A percentile compares a stretch with the other conserved stretches of the same genome.
Conservation (phyloP, 2,329 filamentous ascomycete species). For the Paraconiothyrium sp. region DNA sequence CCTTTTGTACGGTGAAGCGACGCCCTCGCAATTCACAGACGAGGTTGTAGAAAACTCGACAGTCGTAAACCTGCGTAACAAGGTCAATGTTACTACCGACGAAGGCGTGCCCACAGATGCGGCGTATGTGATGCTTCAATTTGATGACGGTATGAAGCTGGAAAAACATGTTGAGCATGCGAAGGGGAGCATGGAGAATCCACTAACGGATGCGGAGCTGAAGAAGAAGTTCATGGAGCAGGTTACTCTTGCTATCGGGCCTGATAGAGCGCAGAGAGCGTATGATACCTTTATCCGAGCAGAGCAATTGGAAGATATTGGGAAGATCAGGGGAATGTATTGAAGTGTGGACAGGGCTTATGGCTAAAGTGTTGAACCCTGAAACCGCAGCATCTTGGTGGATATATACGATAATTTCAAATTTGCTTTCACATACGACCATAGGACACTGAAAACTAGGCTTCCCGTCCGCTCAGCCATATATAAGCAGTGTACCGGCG, state of each 20-base stretch:
- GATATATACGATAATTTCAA: background rate
- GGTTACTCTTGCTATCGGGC: conserved; percentile 54
- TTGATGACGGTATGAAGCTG: conserved; percentile 50
- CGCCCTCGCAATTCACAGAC: conserved; percentile 62
- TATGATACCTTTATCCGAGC: conserved; percentile 23
- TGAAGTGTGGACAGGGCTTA: background rate
- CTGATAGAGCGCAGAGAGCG: conserved; percentile 45
- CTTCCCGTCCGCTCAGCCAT: conserved; percentile 1
- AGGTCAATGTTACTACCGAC: conserved; percentile 56
- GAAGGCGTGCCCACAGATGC: conserved; percentile 55
- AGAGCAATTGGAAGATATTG: conserved; percentile 22
- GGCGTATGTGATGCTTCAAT: conserved; percentile 49
- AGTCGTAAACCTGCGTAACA: conserved; percentile 57
- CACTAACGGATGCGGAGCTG: conserved; percentile 58
- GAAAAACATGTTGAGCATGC: conserved; percentile 61
- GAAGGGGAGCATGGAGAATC: conserved; percentile 60
- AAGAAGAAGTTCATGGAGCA: conserved; percentile 62
- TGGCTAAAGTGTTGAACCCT: too few relatives aligned
- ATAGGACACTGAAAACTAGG: conserved; percentile 1
- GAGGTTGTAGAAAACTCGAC: conserved; percentile 54
- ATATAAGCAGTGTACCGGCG: conserved; percentile 1
- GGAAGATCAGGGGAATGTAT: conserved; percentile 20
- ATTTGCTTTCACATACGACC: background rate
- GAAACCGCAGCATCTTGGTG: too few relatives aligned
- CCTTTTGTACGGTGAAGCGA: conserved; percentile 61